Base-by-base conservation (phyloP, 352 stramenopile genomes). In the Phytophthora cactorum region DNA sequence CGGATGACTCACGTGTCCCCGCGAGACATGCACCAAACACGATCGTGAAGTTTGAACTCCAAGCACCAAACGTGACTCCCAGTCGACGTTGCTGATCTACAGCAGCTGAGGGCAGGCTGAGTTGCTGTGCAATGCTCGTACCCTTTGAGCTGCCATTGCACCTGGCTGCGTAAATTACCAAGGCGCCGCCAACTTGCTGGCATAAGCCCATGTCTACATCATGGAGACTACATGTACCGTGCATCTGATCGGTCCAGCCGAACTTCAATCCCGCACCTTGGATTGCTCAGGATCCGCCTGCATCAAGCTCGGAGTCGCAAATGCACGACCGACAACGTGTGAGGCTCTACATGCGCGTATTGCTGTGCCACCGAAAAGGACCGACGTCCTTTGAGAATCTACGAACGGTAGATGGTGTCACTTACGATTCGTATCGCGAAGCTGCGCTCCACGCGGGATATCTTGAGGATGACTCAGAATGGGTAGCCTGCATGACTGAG, bases 201-300 rank as follows among this genome's bases (percentile, higher is more conserved):
- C 22, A 22, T 22, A 22, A 22, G 22, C 22, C 22, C 22, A 22
- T 22, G 22, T 22, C 22, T 22, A 22, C 22, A 22, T 22, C 22
- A 22, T 22, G 22, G 22, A 22, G 22, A 22, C 22, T 28, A 28
- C 49, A 47, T 27, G n/a, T 49, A 45, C 51, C 25, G 31, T 41
- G 17, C n/a, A 28, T 44, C 63, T 65, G 63, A n/a, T 70, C 45
- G 52, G 52, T 9, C 47, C 22, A 22, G 22, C 22, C 0, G 12
- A 63, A 57, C 62, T 70, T 70, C 62, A 70, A 70, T 51, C 38
- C n/a, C 10, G 28, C 10, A 6, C 44, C 53, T 43, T 55, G 47
- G 55, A 66, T 66, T 70, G 54, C 63, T 65, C 54, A 52, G n/a
- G 41, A 34, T 12, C 38, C 38, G 9, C 10, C 32, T 52, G 50